Evolutionary conservation across 768 basidiomycete genomes (phyloP).

Genomic region (Amanita fuliginea): DNA sequence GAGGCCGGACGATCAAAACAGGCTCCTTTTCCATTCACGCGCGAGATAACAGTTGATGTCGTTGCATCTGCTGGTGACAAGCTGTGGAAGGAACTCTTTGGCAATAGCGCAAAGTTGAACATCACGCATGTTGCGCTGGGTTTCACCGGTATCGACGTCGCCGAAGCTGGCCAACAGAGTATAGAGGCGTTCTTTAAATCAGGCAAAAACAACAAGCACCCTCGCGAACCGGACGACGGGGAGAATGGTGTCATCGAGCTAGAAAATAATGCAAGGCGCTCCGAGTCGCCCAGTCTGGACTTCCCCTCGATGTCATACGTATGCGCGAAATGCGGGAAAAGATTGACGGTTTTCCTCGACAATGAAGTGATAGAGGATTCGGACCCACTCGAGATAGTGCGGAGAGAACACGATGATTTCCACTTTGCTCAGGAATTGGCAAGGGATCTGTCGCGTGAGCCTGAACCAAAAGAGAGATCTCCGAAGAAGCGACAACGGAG

Average conservation of each 20-base stretch:
- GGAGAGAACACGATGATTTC: conserved; percentile 77
- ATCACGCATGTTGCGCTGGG: conserved; percentile 63
- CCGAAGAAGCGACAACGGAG: conserved; percentile 19
- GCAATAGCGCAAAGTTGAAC: conserved; percentile 41
- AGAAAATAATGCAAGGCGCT: neutral
- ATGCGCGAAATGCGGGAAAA: conserved; percentile 50
- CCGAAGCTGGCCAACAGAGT: conserved; percentile 71
- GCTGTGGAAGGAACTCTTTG: conserved; percentile 83
- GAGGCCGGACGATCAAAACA: conserved; percentile 70
- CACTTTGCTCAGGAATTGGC: conserved; percentile 80
- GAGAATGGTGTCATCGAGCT: conserved; percentile 4
- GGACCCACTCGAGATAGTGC: conserved; percentile 28
- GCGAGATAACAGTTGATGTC: conserved; percentile 61
- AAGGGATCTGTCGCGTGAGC: conserved; percentile 21
- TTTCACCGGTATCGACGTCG: conserved; percentile 67
- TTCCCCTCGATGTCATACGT: conserved; percentile 26
- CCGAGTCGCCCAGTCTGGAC: conserved; percentile 1
- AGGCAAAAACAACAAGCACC: conserved; percentile 25
- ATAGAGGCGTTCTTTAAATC: conserved; percentile 80
- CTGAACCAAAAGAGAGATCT: conserved; percentile 3
- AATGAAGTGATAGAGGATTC: conserved; percentile 12
- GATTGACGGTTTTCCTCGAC: conserved; percentile 4
- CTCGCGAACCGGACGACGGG: conserved; percentile 20
- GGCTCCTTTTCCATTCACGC: conserved; percentile 75
- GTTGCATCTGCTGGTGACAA: conserved; percentile 69